Evolutionary conservation across 2,329 filamentous ascomycete species (phyloP).

Genomic region (Talaromyces rugulosus): DNA sequence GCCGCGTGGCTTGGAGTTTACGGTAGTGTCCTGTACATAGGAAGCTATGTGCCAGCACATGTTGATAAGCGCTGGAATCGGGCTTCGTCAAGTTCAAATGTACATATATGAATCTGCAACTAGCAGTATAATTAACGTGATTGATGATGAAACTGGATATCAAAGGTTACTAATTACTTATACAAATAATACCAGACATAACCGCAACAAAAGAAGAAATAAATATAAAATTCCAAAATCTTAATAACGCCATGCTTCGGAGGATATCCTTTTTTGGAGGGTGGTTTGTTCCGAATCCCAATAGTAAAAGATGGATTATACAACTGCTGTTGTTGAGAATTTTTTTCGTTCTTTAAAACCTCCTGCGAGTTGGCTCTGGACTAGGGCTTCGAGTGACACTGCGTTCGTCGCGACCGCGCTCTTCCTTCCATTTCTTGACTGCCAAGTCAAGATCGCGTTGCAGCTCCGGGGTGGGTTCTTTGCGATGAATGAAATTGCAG

Average conservation of each 20-base stretch:
- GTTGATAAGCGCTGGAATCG: slow-evolving; percentile 8
- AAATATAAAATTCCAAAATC: neutral
- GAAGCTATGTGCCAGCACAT: neutral
- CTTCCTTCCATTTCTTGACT: slow-evolving; percentile 95
- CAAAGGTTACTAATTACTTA: slow-evolving; percentile 3
- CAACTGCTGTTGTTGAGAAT: neutral
- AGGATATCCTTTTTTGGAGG: neutral
- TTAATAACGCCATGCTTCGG: slow-evolving; percentile 11
- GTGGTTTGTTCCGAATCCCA: neutral
- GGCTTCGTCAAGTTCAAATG: slow-evolving; percentile 5
- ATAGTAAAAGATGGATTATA: neutral
- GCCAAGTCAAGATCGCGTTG: slow-evolving; percentile 80
- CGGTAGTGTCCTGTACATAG: slow-evolving; percentile 5
- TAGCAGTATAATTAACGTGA: neutral
- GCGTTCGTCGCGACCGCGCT: slow-evolving; percentile 76
- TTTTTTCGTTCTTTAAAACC: slow-evolving; percentile 48
- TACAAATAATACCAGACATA: slow-evolving; percentile 1
- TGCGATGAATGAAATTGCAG: slow-evolving; percentile 99
- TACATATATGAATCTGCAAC: slow-evolving; percentile 4
- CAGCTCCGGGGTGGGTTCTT: slow-evolving; percentile 85
- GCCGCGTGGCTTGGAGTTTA: neutral
- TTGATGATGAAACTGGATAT: slow-evolving; percentile 4
- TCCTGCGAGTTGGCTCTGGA: slow-evolving; percentile 73
- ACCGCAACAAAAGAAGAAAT: neutral
- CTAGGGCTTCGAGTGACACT: slow-evolving; percentile 79